Base-by-base conservation (phyloP, 805 yeast genomes). In the Yarrowia porcina region DNA sequence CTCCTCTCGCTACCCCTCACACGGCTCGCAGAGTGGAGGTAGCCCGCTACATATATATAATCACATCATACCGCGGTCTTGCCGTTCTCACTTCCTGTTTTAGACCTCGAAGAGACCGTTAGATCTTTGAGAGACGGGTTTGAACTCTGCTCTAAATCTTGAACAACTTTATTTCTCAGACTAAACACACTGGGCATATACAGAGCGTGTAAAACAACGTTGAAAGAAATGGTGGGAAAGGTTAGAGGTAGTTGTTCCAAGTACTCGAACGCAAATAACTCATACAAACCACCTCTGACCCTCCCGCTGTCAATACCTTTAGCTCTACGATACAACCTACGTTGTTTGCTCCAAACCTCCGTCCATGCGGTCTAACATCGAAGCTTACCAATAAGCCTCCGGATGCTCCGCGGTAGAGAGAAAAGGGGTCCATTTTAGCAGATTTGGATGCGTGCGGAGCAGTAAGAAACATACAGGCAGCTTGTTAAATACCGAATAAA, bases 341-440 rank as follows among this genome's bases (percentile, higher is more conserved):
- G 32, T 25, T 42, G 35, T 18, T 45, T 45, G 50, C 50, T 45
- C 33, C 49, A 44, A 44, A 44, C 47, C 30, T 41, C 49, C 32
- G n/a, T 42, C 49, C 15, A 25, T 42, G 49, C 49, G 21, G n/a
- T 15, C 21, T 15, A 41, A 4, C 20, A 10, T 42, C 50, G n/a
- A 18, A 44, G 36, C 52, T 28, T 45, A 45, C 52, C 17, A 45
- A 28, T 30, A 28, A 28, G 8, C 36, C 36, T 28, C 15, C 52
- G 52, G 52, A 30, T 6, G 36, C 12, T 3, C 52, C 52, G 52
- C 52, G 52, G 52, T 25, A 30, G 36, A 17, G 21, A 11, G 17
- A 12, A 18, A 6, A n/a, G 36, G 36, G 50, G 21, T 17, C n/a
- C 23, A n/a, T 39, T 39, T 39, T 18, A 36, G 21, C 38, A 8